Percentiles rank a stretch among this genome's conserved stretches.
These are phyloP conservation scores for Neonectria punicea DNA, from an alignment of 2,329 filamentous ascomycete species.

Conservation along the genomic window DNA sequence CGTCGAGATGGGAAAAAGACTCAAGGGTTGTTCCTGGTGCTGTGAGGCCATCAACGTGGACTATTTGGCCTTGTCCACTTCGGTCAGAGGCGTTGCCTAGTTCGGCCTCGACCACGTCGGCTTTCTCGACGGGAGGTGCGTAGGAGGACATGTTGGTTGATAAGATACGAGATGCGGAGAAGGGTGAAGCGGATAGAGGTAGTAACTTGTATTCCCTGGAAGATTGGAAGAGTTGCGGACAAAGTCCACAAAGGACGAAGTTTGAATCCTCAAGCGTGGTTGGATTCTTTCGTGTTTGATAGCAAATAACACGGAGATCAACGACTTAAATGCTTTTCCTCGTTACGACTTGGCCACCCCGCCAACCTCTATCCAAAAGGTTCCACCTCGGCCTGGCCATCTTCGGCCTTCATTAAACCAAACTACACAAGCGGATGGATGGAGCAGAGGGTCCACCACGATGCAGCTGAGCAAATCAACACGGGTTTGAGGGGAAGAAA, in stretches of 20 bases:
- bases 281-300: background rate
- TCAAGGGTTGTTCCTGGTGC: constrained; percentile 35
- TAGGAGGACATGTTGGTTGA: constrained; percentile 8
- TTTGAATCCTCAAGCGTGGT: background rate
- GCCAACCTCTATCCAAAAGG: background rate
- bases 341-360: constrained; percentile 29
- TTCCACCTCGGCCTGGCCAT: too few species aligned
- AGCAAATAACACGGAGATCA: constrained; percentile 26
- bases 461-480: constrained; percentile 5
- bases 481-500: constrained; percentile 8
- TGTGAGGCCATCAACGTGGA: constrained; percentile 25
- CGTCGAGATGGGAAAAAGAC: constrained; percentile 47
- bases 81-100: constrained; percentile 22
- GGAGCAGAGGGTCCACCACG: background rate
- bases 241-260: background rate
- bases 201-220: background rate
- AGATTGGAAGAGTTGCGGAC: background rate
- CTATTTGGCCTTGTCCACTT: constrained; percentile 19
- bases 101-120: constrained; percentile 38
- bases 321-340: constrained; percentile 30
- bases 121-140: constrained; percentile 34
- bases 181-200: too few species aligned
- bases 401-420: background rate
- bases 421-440: constrained; percentile 32
- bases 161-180: too few species aligned